Evolutionary conservation across 2,329 filamentous ascomycete genomes (phyloP), one percentile per base, ranked within the genome.

Genomic region (Tolypocladium ophioglossoides): DNA sequence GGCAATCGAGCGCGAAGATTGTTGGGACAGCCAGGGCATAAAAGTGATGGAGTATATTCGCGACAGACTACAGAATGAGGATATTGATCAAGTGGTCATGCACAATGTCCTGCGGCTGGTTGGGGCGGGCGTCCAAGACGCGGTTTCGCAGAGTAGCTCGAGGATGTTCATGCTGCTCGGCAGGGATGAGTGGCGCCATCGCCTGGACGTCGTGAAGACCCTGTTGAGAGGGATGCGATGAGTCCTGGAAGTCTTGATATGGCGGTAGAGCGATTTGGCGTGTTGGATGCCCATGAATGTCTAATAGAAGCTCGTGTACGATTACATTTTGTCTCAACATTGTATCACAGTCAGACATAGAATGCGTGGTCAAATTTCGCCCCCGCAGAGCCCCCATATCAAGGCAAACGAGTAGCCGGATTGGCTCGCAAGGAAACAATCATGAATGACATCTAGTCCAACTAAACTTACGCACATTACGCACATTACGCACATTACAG

Each of bases 101-200:
- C 67, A 71, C 55, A 59, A 65, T 12, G 52, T 62, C 4, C 50
- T 71, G 51, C 64, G 69, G 20, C 60, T 70, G 9, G 56, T 69
- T 18, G 65, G 63, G 34, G 63, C 68, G 3, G 69, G 69, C 2
- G 62, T 61, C 24, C 56, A 61, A 16, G 58, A 65, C 9, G 64
- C 66, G 16, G 60, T 61, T 8, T 58, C 65, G 48, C 61, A 68
- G 60, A 61, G 60, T 61, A 59, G 65, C 55, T 47, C 64, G 32
- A 53, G 58, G 11, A 60, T 72, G 54, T 63, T 73, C 35, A 56
- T 57, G 20, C 57, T 72, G n/a, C 55, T 73, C 1, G 70, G 70
- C 5, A 62, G 63, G 38, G 61, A 70, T 1, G 71, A 73, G 56
- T 70, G 68, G 68, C 56, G 51, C 9, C 44, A 56, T 47, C 64